Base-by-base conservation (phyloP, 768 basidiomycete genomes). In the Hypholoma sublateritium region DNA sequence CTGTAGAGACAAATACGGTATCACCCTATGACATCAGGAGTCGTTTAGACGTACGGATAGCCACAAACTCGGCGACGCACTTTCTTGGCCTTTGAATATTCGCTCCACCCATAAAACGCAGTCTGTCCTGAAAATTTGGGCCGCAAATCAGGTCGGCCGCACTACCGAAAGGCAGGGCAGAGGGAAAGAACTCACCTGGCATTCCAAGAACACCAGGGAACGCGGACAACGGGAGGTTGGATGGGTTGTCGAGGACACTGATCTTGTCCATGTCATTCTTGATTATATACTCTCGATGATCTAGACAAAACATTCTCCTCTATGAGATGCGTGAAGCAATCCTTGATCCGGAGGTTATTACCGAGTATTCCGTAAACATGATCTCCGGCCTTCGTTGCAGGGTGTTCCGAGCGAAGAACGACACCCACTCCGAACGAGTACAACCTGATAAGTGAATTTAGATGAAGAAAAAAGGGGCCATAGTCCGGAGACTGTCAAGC, bases 161-260 rank as follows among this genome's bases (percentile, higher is more conserved):
- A 6, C 28, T 1, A 7, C 6, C 9, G 28, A 32, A 32, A 32
- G 9, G 5, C 5, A 32, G 5, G 6, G 28, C 28, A 32, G 28
- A 22, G 24, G 4, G 37, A n/a, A 28, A 14, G 2, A 5, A 69
- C 77, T 49, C 67, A 79, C 78, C 75, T 69, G 82, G 76, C 80
- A 84, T 84, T 12, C 85, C 84, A 8, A 75, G 71, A 1, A 78
- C 76, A 14, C 85, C 83, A 25, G 82, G 64, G 59, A 77, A 82
- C 0, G 69, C 69, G 0, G 75, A 72, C 80, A 79, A 83, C 0
- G 82, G 81, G 4, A 85, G 65, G 5, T 74, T 71, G 32, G 75
- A 61, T 53, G 74, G 67, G 59, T 82, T 80, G 36, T 77, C 56
- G 39, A 82, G 55, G 5, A 77, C 57, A 3, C 46, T 39, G 50